A percentile compares a stretch with the other conserved stretches of the same genome.
Conservation (phyloP, 116 monocot genomes). For the Posidonia oceanica region DNA sequence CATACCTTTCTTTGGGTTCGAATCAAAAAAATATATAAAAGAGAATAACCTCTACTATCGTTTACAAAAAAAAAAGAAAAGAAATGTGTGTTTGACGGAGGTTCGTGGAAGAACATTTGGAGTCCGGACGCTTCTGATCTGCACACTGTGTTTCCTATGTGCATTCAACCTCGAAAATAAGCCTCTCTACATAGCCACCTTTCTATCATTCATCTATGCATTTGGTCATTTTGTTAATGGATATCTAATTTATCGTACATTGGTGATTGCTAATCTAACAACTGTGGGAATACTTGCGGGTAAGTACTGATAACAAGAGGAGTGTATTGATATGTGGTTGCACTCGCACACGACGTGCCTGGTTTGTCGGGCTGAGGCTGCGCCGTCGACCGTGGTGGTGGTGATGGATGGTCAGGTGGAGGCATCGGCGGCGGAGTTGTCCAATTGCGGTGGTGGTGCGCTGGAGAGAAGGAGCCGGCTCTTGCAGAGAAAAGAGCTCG, state of each 20-base stretch:
- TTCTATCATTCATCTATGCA: slow-evolving; percentile 78
- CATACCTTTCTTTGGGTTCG: too few relatives aligned
- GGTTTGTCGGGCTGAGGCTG: slow-evolving; percentile 4
- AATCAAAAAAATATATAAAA: too few relatives aligned
- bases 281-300: slow-evolving; percentile 85
- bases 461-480: neutral
- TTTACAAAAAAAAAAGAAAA: too few relatives aligned
- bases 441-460: too few relatives aligned
- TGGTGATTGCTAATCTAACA: slow-evolving; percentile 62
- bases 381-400: neutral
- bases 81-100: slow-evolving; percentile 31
- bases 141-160: slow-evolving; percentile 76
- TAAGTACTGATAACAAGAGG: slow-evolving; percentile 9
- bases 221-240: slow-evolving; percentile 76
- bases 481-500: neutral
- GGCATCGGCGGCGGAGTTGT: neutral
- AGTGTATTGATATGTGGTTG: slow-evolving; percentile 14
- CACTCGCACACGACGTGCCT: slow-evolving; percentile 9
- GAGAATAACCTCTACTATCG: too few relatives aligned
- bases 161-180: slow-evolving; percentile 89
- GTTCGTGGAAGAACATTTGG: slow-evolving; percentile 92
- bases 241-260: slow-evolving; percentile 62
- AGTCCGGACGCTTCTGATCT: slow-evolving; percentile 77
- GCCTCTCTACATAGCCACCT: slow-evolving; percentile 62
- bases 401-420: neutral